Evolutionary conservation across 163 green algal genomes (phyloP), one percentile per base, ranked within the genome.

Genomic region (Scenedesmus sp.): DNA sequence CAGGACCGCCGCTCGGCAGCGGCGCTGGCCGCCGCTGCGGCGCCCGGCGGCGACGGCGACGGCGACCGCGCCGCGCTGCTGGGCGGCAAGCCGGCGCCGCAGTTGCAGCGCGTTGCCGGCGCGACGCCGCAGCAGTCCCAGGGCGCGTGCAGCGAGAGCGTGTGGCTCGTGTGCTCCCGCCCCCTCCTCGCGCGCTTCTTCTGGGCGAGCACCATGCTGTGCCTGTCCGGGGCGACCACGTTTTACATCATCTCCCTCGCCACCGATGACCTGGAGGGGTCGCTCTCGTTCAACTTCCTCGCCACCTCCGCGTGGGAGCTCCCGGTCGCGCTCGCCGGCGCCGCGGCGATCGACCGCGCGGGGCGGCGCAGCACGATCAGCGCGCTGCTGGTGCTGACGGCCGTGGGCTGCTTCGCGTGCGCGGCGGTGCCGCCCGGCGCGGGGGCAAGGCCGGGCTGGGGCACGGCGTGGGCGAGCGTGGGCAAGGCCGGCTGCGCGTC

Each of bases 221-320:
- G 54, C 24, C n/a, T n/a, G 9, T 44, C 51, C 6, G 58, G 47
- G 28, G 71, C 58, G 4, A 53, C 28, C 20, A 24, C 26, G 2
- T 79, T 79, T 31, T 79, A 63, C 29, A 28, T 17, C 2, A n/a
- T 31, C 42, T 60, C 18, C 54, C 42, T 79, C 10, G 42, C 58
- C 17, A 71, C 57, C 13, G 71, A 71, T 14, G 44, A n/a, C 11
- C 18, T 79, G 10, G 15, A 70, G 60, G 60, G 47, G 20, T n/a
- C n/a, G n/a, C n/a, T n/a, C n/a, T n/a, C n/a, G n/a, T n/a, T n/a
- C n/a, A n/a, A n/a, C n/a, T n/a, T n/a, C n/a, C n/a, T n/a, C n/a
- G n/a, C n/a, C n/a, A n/a, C n/a, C n/a, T n/a, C n/a, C n/a, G 14
- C 39, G 66, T 53, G 69, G 34, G 69, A 77, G 24, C n/a, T 67